Evolutionary conservation across 2,329 filamentous ascomycete genomes (phyloP).

Genomic region (Scedosporium boydii): DNA sequence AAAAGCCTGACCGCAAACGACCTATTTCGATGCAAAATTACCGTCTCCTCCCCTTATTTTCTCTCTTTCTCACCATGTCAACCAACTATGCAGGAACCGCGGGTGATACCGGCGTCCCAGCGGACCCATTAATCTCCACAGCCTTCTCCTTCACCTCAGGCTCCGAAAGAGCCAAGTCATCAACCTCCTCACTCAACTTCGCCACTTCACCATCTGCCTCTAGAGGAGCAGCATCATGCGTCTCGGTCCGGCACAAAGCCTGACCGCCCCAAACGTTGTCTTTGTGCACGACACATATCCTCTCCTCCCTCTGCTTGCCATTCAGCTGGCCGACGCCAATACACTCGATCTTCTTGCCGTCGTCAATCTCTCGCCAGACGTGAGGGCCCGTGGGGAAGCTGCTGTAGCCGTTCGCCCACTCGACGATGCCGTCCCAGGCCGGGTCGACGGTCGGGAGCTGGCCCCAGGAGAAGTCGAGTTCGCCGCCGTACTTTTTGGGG

Average conservation of each 20-base stretch:
- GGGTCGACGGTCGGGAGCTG: slow-evolving; percentile 66
- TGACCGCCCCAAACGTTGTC: slow-evolving; percentile 16
- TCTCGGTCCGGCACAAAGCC: slow-evolving; percentile 4
- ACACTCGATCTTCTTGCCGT: slow-evolving; percentile 38
- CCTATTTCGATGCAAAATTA: not conserved
- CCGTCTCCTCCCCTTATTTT: not conserved
- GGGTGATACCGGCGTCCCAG: not conserved
- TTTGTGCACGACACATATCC: slow-evolving; percentile 41
- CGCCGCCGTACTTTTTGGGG: slow-evolving; percentile 80
- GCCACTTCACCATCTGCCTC: slow-evolving; percentile 9
- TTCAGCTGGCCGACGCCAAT: slow-evolving; percentile 39
- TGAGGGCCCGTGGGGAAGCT: slow-evolving; percentile 47
- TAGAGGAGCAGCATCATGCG: not conserved
- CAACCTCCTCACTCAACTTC: slow-evolving; percentile 2
- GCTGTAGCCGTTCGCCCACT: slow-evolving; percentile 43
- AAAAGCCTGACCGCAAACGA: too few relatives aligned
- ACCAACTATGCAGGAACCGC: slow-evolving; percentile 1
- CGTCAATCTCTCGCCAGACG: slow-evolving; percentile 43
- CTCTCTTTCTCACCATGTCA: not conserved
- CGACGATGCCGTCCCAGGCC: slow-evolving; percentile 35
- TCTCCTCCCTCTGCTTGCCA: slow-evolving; percentile 33
- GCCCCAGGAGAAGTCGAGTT: slow-evolving; percentile 75
- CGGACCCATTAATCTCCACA: slow-evolving; percentile 1
- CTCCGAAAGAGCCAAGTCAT: slow-evolving; percentile 8
- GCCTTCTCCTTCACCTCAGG: slow-evolving; percentile 6